Percentiles rank a stretch among this genome's conserved stretches.
Evolutionary conservation across 2,329 filamentous ascomycete species (phyloP).

Genomic region (Zasmidium citrigriseum): DNA sequence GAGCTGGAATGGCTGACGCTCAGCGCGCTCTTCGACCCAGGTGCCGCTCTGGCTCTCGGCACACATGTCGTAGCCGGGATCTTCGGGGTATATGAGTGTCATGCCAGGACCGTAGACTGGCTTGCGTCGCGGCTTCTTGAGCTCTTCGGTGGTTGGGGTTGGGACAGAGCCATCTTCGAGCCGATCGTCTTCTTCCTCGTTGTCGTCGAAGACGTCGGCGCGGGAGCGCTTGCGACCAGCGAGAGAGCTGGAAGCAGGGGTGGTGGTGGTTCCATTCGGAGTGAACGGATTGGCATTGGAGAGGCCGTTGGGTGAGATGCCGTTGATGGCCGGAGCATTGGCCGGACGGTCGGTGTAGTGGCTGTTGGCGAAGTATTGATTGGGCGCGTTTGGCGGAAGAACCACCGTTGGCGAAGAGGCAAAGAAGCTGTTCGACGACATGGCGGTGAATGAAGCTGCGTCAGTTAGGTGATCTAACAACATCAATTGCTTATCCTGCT

Average conservation of each 20-base stretch:
- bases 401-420: slow-evolving; percentile 50
- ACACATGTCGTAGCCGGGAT: slow-evolving; percentile 55
- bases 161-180: slow-evolving; percentile 51
- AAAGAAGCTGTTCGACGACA: slow-evolving; percentile 42
- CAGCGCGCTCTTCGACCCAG: slow-evolving; percentile 65
- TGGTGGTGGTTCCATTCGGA: slow-evolving; percentile 21
- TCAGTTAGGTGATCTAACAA: slow-evolving; percentile 36
- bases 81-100: slow-evolving; percentile 68
- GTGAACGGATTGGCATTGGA: slow-evolving; percentile 23
- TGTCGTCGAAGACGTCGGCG: slow-evolving; percentile 62
- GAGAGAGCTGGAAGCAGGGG: slow-evolving; percentile 34
- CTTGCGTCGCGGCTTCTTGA: slow-evolving; percentile 62
- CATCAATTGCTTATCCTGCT: slow-evolving; percentile 33
- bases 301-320: slow-evolving; percentile 26
- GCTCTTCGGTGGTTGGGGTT: slow-evolving; percentile 40
- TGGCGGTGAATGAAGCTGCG: slow-evolving; percentile 25
- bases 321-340: slow-evolving; percentile 21
- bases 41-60: slow-evolving; percentile 70
- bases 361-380: slow-evolving; percentile 33
- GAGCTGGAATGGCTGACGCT: slow-evolving; percentile 37
- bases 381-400: slow-evolving; percentile 44
- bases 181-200: slow-evolving; percentile 62
- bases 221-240: slow-evolving; percentile 75
- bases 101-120: slow-evolving; percentile 73
- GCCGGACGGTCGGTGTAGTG: slow-evolving; percentile 27